Evolutionary conservation across 768 basidiomycete genomes (phyloP).

Genomic region (Leucosporidium creatinivorum): DNA sequence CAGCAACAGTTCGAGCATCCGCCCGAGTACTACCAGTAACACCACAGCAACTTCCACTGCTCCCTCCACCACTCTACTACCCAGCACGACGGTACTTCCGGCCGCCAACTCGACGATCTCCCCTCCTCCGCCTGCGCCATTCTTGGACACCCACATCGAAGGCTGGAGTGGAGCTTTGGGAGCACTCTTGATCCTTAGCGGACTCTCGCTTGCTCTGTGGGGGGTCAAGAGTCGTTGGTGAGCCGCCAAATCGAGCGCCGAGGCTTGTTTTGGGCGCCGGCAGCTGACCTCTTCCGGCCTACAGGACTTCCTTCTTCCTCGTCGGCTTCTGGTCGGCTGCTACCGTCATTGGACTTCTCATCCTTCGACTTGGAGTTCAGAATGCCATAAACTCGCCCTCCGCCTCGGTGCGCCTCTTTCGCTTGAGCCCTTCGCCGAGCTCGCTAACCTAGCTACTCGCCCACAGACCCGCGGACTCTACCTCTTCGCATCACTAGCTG

Average conservation of each 20-base stretch:
- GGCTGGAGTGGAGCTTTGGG: constrained; percentile 49
- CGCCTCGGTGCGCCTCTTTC: constrained; percentile 44
- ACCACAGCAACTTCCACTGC: no score
- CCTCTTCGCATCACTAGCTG: constrained; percentile 69
- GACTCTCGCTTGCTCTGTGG: constrained; percentile 79
- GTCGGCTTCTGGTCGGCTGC: constrained; percentile 84
- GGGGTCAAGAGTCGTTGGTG: constrained; percentile 95
- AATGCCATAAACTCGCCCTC: constrained; percentile 74
- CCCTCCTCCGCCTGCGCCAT: no score
- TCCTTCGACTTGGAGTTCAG: constrained; percentile 74
- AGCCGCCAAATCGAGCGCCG: constrained; percentile 48
- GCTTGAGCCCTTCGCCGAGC: not conserved
- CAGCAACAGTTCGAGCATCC: no score
- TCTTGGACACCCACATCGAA: not conserved
- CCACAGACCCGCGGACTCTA: constrained; percentile 69
- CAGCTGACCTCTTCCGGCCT: not conserved
- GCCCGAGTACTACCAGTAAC: no score
- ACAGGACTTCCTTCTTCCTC: constrained; percentile 61
- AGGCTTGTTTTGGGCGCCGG: not conserved
- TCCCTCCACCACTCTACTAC: no score
- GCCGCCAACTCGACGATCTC: no score
- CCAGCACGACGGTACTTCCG: no score
- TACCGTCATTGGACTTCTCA: constrained; percentile 76
- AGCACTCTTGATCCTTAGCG: constrained; percentile 77
- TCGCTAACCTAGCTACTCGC: not conserved